Conservation (phyloP, 345 rosid species). For the Gossypium mustelinum region DNA sequence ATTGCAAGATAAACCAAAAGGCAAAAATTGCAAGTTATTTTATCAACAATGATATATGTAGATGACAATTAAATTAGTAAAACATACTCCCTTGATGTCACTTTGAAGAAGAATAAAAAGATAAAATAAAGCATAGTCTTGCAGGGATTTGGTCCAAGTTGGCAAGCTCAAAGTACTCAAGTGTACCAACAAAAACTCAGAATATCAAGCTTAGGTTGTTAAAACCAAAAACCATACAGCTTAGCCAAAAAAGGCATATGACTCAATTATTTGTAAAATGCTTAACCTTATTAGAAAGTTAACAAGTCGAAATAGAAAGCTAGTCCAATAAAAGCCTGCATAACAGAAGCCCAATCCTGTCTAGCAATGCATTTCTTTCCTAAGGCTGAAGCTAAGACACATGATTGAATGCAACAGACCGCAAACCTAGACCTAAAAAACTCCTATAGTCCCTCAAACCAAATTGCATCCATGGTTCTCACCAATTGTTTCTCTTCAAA, state of each 20-base stretch:
- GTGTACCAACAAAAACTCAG: not conserved
- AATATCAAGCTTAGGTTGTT: not conserved
- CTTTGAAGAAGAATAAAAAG: too few species aligned
- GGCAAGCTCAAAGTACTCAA: not conserved
- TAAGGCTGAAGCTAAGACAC: not conserved
- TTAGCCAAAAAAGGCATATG: not conserved
- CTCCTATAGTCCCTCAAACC: not conserved
- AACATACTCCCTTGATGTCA: not conserved
- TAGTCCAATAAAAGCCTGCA: not conserved
- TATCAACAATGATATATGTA: not conserved
- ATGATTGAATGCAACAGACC: not conserved
- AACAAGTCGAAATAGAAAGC: not conserved
- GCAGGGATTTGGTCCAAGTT: not conserved
- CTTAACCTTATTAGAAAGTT: not conserved
- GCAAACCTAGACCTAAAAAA: not conserved
- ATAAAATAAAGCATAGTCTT: too few species aligned
- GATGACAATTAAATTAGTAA: not conserved
- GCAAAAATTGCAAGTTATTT: not conserved
- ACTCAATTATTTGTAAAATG: not conserved
- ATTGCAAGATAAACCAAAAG: not conserved
- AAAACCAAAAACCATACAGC: not conserved
- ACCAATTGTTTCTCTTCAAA: not conserved
- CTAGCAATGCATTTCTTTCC: not conserved
- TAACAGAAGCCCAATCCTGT: not conserved
- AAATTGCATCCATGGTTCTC: not conserved